phyloP scores from a whole-genome alignment of 331 rosid species.

The Rosa hybrid region DNA sequence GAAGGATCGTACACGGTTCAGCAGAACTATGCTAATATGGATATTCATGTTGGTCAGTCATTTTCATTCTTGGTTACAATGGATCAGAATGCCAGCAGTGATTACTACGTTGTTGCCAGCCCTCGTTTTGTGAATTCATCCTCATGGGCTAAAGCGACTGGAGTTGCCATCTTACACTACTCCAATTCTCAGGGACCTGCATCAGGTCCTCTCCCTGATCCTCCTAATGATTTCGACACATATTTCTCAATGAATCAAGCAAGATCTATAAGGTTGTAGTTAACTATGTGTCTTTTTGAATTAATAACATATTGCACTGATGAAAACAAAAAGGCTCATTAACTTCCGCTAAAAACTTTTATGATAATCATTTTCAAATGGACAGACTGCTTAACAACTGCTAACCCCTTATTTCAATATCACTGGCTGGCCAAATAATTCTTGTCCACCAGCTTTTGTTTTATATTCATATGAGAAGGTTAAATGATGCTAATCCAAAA shows the following conservation, averaged over 20 bases:
- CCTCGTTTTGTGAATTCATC: slow-evolving; percentile 82
- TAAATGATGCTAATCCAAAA: slow-evolving; percentile 7
- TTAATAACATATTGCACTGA: slow-evolving; percentile 5
- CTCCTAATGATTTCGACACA: slow-evolving; percentile 63
- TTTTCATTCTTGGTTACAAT: slow-evolving; percentile 91
- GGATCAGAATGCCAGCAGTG: slow-evolving; percentile 91
- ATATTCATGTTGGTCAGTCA: slow-evolving; percentile 93
- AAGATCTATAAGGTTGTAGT: slow-evolving; percentile 81
- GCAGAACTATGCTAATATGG: slow-evolving; percentile 78
- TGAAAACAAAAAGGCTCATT: not conserved
- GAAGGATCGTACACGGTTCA: slow-evolving; percentile 93
- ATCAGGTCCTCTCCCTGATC: slow-evolving; percentile 89
- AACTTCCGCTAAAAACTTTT: not conserved
- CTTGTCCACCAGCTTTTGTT: slow-evolving; percentile 9
- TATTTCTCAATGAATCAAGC: slow-evolving; percentile 93
- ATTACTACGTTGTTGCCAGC: slow-evolving; percentile 88
- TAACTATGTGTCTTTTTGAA: slow-evolving; percentile 18
- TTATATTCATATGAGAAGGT: not conserved
- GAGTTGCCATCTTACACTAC: slow-evolving; percentile 85
- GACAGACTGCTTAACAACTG: not conserved
- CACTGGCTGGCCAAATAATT: not conserved
- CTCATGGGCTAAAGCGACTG: slow-evolving; percentile 60
- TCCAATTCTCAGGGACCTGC: slow-evolving; percentile 85
- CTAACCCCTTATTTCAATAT: not conserved
- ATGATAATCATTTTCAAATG: not conserved